Conservation (phyloP, 768 basidiomycete species). For the Trametes elegans region DNA sequence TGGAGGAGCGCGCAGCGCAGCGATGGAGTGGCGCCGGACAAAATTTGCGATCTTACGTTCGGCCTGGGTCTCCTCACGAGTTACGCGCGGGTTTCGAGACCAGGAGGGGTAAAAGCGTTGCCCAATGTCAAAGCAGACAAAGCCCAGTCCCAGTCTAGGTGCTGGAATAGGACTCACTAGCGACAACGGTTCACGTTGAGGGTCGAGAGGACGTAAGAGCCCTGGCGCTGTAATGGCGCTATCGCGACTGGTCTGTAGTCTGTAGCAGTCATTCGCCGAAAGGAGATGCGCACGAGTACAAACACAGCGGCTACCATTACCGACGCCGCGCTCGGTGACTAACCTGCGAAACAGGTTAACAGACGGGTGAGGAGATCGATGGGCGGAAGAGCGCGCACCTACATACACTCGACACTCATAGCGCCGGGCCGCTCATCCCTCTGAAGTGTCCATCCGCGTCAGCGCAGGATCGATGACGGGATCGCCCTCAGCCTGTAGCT, state of each 20-base stretch:
- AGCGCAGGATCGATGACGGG: background rate
- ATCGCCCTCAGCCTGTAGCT: background rate
- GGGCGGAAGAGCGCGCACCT: background rate
- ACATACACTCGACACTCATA: background rate
- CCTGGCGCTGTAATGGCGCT: too few species aligned
- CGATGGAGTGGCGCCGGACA: too few species aligned
- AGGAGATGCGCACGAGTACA: background rate
- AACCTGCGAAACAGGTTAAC: slow-evolving; percentile 12
- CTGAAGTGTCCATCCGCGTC: slow-evolving; percentile 8
- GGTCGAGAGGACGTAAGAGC: background rate
- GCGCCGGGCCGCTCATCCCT: background rate
- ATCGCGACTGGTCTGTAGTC: background rate
- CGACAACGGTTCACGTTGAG: background rate
- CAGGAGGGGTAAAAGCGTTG: too few species aligned
- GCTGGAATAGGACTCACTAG: background rate
- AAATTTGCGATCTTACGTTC: too few species aligned
- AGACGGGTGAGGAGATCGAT: background rate
- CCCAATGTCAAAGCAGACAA: too few species aligned
- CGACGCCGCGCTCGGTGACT: background rate
- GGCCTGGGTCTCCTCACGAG: too few species aligned
- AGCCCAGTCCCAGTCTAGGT: too few species aligned
- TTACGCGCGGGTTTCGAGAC: too few species aligned
- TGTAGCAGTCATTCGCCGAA: background rate
- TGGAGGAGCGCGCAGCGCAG: too few species aligned
- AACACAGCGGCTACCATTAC: slow-evolving; percentile 3